These are phyloP conservation scores for Boletus rubroflammeus DNA, from an alignment of 768 basidiomycete species.

Conservation along the genomic window DNA sequence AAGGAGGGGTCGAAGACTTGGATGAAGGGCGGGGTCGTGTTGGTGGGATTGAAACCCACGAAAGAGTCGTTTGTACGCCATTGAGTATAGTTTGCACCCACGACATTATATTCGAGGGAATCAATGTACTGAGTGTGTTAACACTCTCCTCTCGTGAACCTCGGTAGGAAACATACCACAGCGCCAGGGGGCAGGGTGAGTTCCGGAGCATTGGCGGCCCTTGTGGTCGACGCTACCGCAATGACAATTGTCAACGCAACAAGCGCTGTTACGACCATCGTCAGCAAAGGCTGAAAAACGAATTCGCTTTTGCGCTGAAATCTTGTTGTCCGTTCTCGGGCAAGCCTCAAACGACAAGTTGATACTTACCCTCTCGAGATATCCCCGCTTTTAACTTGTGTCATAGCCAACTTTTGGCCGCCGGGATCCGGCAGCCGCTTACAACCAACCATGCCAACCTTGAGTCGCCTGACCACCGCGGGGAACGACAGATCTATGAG, in stretches of 20 bases:
- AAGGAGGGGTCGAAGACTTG: conserved; percentile 55
- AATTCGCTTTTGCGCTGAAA: background rate
- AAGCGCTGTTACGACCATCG: conserved; percentile 3
- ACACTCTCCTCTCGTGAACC: background rate
- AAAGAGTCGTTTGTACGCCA: conserved; percentile 36
- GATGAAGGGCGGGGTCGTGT: conserved; percentile 40
- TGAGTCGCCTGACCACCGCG: background rate
- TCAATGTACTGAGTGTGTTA: conserved; percentile 41
- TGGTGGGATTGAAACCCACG: conserved; percentile 57
- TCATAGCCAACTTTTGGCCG: background rate
- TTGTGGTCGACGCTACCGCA: background rate
- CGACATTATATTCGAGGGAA: conserved; percentile 49
- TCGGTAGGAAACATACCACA: conserved; percentile 13
- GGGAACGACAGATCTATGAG: background rate
- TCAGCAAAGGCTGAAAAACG: background rate
- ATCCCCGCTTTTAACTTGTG: background rate
- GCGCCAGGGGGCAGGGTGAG: conserved; percentile 12
- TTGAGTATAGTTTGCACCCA: conserved; percentile 41
- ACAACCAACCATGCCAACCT: background rate
- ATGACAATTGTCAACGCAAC: background rate
- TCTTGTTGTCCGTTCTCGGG: background rate
- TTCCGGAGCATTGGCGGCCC: background rate
- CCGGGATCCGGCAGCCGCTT: background rate
- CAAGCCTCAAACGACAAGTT: background rate
- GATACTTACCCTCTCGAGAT: background rate